Base-by-base conservation (phyloP, 2,329 filamentous ascomycete species). In the Tolypocladium ovalisporum region DNA sequence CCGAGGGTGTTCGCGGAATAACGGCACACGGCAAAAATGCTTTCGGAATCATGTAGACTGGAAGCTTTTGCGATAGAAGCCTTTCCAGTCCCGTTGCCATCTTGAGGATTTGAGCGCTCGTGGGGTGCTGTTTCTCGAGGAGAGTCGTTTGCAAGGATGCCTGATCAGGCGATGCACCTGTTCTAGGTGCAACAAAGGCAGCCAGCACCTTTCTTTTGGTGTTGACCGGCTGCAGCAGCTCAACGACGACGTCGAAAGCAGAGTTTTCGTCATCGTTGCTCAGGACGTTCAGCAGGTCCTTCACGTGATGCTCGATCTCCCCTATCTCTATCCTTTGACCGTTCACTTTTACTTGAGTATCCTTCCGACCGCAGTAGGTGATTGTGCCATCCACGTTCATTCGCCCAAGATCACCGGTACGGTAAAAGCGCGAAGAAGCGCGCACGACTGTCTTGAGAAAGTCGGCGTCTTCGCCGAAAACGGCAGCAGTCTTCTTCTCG, bases 21-120 rank as follows among this genome's bases (percentile, higher is more conserved):
- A n/a, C 13, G 22, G 34, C 39, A 24, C 51, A 49, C n/a, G 56
- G 56, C 24, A 57, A 54, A 29, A 54, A 3, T 10, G 36, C 24
- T 4, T 29, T 49, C 13, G 56, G 56, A 9, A 57, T 57, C 56
- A 57, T 57, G n/a, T 57, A 57, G 5, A 27, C 52, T n/a, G 56
- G 51, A 5, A 57, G 39, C 13, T 47, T 32, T 9, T 29, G 8
- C 15, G 27, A 49, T 4, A 49, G 27, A 10, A 49, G 27, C 32
- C 3, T 12, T 29, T 37, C 6, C n/a, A 35, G 24, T 7, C 42
- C 54, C 32, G 34, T 51, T 24, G 19, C 4, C 51, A 34, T 52
- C 9, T 35, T 34, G 8, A 52, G n/a, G 15, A 52, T 22, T 35
- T 34, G 29, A 52, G 22, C 10, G 32, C 51, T 36, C 34, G 5